phyloP scores from a whole-genome alignment of 176 grass and related monocot genomes.

The Oryza nivara region DNA sequence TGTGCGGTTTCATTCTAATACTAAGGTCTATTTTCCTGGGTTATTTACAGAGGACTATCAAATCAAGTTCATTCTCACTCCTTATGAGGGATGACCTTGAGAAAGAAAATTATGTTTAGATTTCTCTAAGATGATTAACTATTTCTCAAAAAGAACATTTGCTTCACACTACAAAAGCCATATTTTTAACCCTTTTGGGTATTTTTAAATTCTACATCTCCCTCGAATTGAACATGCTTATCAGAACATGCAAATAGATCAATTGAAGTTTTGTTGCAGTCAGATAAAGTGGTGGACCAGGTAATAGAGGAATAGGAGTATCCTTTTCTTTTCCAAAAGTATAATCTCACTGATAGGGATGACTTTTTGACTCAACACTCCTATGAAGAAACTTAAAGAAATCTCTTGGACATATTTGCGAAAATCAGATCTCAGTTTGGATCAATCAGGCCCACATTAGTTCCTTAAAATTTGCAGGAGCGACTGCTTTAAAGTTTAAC shows the following conservation, averaged over 20 bases:
- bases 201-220: not conserved
- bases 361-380: conserved; percentile 33
- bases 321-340: conserved; percentile 4
- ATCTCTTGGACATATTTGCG: conserved; percentile 11
- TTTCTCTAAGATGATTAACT: not conserved
- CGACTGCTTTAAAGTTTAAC: conserved; percentile 24
- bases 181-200: not conserved
- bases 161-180: not conserved
- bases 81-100: not conserved
- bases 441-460: conserved; percentile 32
- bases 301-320: conserved; percentile 13
- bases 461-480: conserved; percentile 7
- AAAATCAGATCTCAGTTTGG: conserved; percentile 15
- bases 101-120: not conserved
- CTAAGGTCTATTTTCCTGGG: not conserved
- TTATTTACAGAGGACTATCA: not conserved
- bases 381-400: not conserved
- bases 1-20: not conserved
- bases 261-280: conserved; percentile 23
- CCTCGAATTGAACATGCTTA: not conserved
- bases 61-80: not conserved
- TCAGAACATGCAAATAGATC: not conserved
- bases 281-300: conserved; percentile 29
- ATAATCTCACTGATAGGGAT: conserved; percentile 22
- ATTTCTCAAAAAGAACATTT: not conserved